A percentile compares a stretch with the other conserved stretches of the same genome.
Conservation (phyloP, 1,284 basidiomycete species). For the Rhizoctonia solani region DNA sequence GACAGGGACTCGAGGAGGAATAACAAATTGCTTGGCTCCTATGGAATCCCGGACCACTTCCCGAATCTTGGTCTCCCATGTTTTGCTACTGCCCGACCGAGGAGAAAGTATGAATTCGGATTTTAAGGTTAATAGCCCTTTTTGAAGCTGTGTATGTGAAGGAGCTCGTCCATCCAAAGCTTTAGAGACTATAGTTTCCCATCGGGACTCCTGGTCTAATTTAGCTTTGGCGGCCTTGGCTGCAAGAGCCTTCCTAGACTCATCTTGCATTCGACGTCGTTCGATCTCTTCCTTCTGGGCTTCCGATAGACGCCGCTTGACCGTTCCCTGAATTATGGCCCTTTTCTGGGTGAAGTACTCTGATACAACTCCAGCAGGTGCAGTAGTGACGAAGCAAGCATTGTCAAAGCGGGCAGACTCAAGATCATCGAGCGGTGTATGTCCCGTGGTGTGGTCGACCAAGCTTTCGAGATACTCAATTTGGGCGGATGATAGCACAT, state of each 20-base stretch:
- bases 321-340: neutral
- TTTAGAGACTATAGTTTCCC: constrained; percentile 1
- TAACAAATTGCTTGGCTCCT: constrained; percentile 27
- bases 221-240: constrained; percentile 18
- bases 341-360: constrained; percentile 49
- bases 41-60: constrained; percentile 1
- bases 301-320: neutral
- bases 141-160: constrained; percentile 12
- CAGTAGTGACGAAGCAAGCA: constrained; percentile 54
- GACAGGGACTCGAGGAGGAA: neutral
- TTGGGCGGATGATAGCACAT: constrained; percentile 69
- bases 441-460: constrained; percentile 48
- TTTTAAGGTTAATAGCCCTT: neutral
- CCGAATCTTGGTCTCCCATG: constrained; percentile 11
- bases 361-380: constrained; percentile 56
- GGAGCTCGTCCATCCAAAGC: neutral
- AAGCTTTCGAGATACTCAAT: constrained; percentile 57
- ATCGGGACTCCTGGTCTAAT: constrained; percentile 7
- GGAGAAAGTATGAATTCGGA: constrained; percentile 2
- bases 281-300: constrained; percentile 2
- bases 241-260: constrained; percentile 6
- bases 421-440: constrained; percentile 56
- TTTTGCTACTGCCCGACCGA: neutral
- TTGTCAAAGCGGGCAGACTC: constrained; percentile 35
- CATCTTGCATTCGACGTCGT: neutral